Evolutionary conservation across 495 filamentous ascomycete genomes (phyloP), one percentile per base, ranked within the genome.

Genomic region (Baudoinia panamericana): DNA sequence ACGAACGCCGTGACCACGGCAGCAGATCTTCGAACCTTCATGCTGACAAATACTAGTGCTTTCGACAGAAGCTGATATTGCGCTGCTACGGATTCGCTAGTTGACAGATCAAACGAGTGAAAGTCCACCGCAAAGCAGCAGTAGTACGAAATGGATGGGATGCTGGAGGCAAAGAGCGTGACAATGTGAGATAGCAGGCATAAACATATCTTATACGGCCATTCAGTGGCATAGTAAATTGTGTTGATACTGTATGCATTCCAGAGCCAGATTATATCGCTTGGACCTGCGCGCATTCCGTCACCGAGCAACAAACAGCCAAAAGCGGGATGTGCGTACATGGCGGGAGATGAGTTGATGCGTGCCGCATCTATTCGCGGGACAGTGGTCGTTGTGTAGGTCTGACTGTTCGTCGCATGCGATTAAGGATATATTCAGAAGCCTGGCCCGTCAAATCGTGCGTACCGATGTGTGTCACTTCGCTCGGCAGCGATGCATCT

Each of bases 211-310:
- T 45, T 52, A 52, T 48, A 47, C 9, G 25, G 21, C 35, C 26
- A 41, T 24, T 36, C 41, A 36, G 39, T 48, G n/a, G 36, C 29
- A 31, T 21, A 4, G n/a, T 13, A 31, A n/a, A 27, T 36, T 32
- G 44, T 52, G 49, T 43, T 49, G 39, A 44, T 49, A 49, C 34
- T 12, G 40, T 20, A 6, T 27, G 40, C 46, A 49, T 49, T 49
- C 46, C 46, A 37, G 29, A 30, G 28, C 33, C 21, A 43, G 44
- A 52, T 48, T 48, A 30, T 32, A 7, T 5, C 28, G 28, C 38
- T 38, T 19, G 32, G 26, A 24, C 17, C 19, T 26, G 2, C 39
- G 17, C 27, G 31, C 44, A 48, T 52, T 47, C 49, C 44, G 41
- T 23, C 36, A 32, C 33, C 23, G 29, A 20, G 36, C 39, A 45